Percentiles rank a stretch among this genome's conserved stretches.
Conservation (phyloP, 2,329 filamentous ascomycete genomes). For the Microcyclospora pomicola region DNA sequence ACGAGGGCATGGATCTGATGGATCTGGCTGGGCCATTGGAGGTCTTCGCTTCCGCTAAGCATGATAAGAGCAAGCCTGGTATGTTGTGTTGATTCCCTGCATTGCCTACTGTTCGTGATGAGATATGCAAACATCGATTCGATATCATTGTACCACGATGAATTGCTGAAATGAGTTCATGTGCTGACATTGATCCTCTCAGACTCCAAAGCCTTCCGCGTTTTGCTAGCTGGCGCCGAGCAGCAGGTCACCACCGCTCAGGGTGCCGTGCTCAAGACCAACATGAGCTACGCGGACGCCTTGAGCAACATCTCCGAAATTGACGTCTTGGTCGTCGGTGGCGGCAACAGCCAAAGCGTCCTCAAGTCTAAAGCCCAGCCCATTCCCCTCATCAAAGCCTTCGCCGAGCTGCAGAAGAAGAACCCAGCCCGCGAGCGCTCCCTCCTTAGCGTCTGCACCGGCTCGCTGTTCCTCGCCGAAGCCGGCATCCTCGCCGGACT, state of each 20-base stretch:
- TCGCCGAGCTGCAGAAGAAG: conserved; percentile 64
- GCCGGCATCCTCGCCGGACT: conserved; percentile 66
- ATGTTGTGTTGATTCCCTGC: conserved; percentile 14
- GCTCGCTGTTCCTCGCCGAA: conserved; percentile 61
- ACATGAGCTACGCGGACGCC: conserved; percentile 68
- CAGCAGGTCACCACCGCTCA: conserved; percentile 40
- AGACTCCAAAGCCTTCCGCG: conserved; percentile 41
- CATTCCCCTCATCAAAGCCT: conserved; percentile 58
- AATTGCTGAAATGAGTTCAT: too few species aligned
- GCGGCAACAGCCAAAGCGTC: conserved; percentile 44
- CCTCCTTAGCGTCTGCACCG: conserved; percentile 66
- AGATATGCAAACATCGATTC: not conserved
- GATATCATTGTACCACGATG: not conserved
- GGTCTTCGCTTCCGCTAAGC: conserved; percentile 40
- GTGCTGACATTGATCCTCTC: conserved; percentile 3
- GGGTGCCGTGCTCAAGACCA: conserved; percentile 56
- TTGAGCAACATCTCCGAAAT: conserved; percentile 59
- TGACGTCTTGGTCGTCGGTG: conserved; percentile 66
- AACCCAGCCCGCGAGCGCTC: conserved; percentile 70
- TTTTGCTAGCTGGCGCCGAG: conserved; percentile 35
- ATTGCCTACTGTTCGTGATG: conserved; percentile 12
- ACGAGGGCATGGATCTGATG: conserved; percentile 42
- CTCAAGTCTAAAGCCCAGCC: conserved; percentile 55
- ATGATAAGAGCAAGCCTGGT: conserved; percentile 41
- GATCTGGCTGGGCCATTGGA: conserved; percentile 46